A percentile compares a stretch with the other conserved stretches of the same genome.
Evolutionary conservation across 805 yeast species (phyloP).

Genomic region (Nakazawaea pomicola): DNA sequence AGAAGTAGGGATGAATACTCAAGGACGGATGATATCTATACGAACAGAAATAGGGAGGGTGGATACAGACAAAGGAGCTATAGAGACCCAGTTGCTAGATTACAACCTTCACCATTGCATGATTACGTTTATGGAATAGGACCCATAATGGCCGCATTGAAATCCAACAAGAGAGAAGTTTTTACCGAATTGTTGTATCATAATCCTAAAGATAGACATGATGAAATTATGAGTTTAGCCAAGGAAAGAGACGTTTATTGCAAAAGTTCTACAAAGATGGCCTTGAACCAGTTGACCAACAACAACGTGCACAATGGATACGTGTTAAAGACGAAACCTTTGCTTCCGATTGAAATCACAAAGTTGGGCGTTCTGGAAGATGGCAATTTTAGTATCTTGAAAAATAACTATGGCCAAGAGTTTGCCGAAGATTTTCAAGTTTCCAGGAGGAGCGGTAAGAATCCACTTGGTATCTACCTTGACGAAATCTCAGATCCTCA

Average conservation of each 20-base stretch:
- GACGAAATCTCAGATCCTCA: conserved; percentile 86
- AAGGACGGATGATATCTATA: no score
- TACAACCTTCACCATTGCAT: conserved; percentile 32
- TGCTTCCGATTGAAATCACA: conserved; percentile 28
- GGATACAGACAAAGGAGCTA: no score
- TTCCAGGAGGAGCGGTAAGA: conserved; percentile 19
- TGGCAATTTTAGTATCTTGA: conserved; percentile 16
- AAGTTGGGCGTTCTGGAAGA: conserved; percentile 19
- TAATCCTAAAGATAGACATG: conserved; percentile 26
- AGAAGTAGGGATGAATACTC: no score
- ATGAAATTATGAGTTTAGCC: conserved; percentile 44
- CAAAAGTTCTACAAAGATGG: conserved; percentile 38
- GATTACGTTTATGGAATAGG: conserved; percentile 78
- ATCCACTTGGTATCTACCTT: conserved; percentile 68
- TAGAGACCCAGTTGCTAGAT: conserved; percentile 5
- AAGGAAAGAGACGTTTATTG: conserved; percentile 34
- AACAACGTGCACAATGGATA: conserved; percentile 80
- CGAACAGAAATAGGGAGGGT: no score
- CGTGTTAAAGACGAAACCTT: conserved; percentile 61
- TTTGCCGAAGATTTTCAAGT: conserved; percentile 12
- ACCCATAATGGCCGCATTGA: conserved; percentile 67
- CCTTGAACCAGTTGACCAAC: conserved; percentile 53
- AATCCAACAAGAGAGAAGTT: conserved; percentile 46
- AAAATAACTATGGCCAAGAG: conserved; percentile 22
- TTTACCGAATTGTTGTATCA: conserved; percentile 48